Conservation (phyloP, 371 early-diverging fungal genomes). For the Paramicrosporidium saccamoebae region DNA sequence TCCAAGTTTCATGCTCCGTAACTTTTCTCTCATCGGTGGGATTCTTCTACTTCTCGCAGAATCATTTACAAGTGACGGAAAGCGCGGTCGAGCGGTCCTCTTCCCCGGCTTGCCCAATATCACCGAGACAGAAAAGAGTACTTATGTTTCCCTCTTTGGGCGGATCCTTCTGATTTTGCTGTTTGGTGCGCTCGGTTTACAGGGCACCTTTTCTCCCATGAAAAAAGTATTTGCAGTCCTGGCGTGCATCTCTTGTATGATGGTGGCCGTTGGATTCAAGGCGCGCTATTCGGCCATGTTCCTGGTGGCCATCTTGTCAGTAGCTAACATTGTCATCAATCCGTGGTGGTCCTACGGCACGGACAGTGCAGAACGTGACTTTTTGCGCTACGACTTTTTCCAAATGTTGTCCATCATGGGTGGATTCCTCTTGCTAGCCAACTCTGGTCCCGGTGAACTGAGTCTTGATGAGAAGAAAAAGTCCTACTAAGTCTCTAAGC, state of each 20-base stretch:
- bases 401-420: conserved; percentile 81
- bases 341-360: conserved; percentile 82
- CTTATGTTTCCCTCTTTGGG: conserved; percentile 60
- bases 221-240: conserved; percentile 29
- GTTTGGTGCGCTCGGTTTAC: conserved; percentile 53
- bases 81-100: conserved; percentile 20
- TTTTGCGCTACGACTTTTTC: conserved; percentile 89
- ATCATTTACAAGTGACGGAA: conserved; percentile 18
- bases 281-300: conserved; percentile 78
- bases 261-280: conserved; percentile 87
- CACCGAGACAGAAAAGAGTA: conserved; percentile 34
- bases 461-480: conserved; percentile 91
- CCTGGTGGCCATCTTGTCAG: conserved; percentile 43
- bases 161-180: conserved; percentile 63
- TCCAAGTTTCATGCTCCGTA: conserved; percentile 52
- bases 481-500: conserved; percentile 28
- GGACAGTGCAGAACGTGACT: conserved; percentile 39
- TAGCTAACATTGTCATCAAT: conserved; percentile 63
- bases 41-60: conserved; percentile 68
- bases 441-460: conserved; percentile 61
- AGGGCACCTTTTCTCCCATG: conserved; percentile 33
- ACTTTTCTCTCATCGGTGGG: conserved; percentile 65
- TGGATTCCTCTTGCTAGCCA: conserved; percentile 61
- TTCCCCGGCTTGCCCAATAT: conserved; percentile 62
- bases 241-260: conserved; percentile 47